These are phyloP conservation scores for Microdochium nivale DNA, from an alignment of 2,329 filamentous ascomycete species.

Conservation along the genomic window DNA sequence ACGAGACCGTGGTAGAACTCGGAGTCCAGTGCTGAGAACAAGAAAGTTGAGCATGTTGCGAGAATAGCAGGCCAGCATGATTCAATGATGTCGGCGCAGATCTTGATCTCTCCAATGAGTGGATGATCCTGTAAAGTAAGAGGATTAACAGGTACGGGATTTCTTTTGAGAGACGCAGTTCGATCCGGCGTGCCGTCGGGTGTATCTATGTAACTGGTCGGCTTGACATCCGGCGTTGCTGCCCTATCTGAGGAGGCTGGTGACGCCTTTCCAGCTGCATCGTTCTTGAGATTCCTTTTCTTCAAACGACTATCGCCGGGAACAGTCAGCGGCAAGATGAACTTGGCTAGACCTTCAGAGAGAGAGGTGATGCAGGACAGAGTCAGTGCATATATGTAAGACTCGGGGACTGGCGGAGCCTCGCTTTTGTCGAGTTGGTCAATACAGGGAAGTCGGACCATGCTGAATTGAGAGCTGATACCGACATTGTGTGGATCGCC, in stretches of 20 bases:
- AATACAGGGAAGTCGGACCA: constrained; percentile 76
- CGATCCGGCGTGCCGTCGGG: constrained; percentile 38
- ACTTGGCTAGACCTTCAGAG: constrained; percentile 87
- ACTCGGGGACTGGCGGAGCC: constrained; percentile 74
- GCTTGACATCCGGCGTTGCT: constrained; percentile 19
- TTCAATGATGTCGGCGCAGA: constrained; percentile 75
- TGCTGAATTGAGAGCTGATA: constrained; percentile 88
- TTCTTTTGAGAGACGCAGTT: constrained; percentile 61
- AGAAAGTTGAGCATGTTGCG: constrained; percentile 89
- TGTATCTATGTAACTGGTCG: not conserved
- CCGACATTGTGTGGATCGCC: constrained; percentile 62
- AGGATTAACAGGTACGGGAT: constrained; percentile 77
- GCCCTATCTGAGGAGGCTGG: constrained; percentile 22
- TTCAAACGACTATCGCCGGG: constrained; percentile 56
- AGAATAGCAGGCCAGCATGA: constrained; percentile 94
- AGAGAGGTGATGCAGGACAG: constrained; percentile 83
- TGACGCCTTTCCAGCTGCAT: constrained; percentile 33
- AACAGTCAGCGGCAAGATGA: constrained; percentile 84
- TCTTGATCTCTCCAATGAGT: constrained; percentile 60
- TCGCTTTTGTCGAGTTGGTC: constrained; percentile 93
- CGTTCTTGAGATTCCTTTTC: constrained; percentile 35
- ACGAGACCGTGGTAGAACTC: constrained; percentile 92
- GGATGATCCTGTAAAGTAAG: constrained; percentile 66
- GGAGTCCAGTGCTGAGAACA: constrained; percentile 84
- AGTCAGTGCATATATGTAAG: constrained; percentile 86